Evolutionary conservation across 208 protist species (phyloP).

Genomic region (Acanthamoeba royreba): DNA sequence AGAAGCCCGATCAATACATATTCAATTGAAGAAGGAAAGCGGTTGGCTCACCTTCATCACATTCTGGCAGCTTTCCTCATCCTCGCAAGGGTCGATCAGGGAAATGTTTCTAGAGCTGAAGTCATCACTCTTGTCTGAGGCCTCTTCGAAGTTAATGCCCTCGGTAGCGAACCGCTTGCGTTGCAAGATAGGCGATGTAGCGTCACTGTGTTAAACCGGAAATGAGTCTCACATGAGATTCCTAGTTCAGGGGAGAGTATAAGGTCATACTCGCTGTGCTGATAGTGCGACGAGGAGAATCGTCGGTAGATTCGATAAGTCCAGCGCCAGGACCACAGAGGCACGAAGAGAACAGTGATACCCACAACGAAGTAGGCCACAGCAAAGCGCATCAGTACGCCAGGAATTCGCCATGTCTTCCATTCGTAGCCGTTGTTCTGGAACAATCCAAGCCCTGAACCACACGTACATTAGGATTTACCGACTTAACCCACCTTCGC

Average conservation of each 20-base stretch:
- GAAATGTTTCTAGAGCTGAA: not conserved
- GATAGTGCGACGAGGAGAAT: not conserved
- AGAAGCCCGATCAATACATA: not conserved
- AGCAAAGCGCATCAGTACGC: conserved; percentile 62
- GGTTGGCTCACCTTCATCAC: not conserved
- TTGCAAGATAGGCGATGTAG: not conserved
- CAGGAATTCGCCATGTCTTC: conserved; percentile 56
- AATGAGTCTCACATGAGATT: not conserved
- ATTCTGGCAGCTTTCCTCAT: not conserved
- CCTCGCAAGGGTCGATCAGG: not conserved
- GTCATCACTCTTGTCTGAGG: not conserved
- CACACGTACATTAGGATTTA: not conserved
- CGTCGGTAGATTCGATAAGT: not conserved
- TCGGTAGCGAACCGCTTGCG: not conserved
- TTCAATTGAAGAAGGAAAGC: not conserved
- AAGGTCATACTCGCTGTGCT: not conserved
- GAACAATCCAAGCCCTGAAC: conserved; percentile 53
- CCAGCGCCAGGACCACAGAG: not conserved
- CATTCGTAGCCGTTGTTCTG: conserved; percentile 59
- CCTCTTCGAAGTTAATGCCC: not conserved
- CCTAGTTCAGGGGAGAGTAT: too few relatives aligned
- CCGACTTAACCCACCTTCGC: not conserved
- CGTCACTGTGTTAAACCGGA: too few relatives aligned
- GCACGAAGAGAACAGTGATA: conserved; percentile 47
- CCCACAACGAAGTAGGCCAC: conserved; percentile 51